A percentile compares a stretch with the other conserved stretches of the same genome.
These are phyloP conservation scores for Papiliotrema fonsecae DNA, from an alignment of 1,284 basidiomycete genomes.

Conservation along the genomic window DNA sequence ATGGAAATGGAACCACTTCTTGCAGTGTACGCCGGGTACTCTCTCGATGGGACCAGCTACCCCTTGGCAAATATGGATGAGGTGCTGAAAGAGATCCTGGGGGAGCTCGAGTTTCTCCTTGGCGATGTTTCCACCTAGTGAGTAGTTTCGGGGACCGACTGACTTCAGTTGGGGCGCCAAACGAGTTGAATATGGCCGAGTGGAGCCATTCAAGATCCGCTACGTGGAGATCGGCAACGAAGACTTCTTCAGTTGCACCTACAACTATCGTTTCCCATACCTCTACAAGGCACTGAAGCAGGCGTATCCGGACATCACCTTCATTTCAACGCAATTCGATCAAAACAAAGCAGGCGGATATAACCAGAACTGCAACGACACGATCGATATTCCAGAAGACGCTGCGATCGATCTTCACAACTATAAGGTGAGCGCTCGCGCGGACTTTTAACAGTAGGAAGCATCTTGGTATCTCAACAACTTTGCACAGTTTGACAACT, in stretches of 20 bases:
- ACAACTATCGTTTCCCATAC: conserved; percentile 4
- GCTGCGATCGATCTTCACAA: not conserved
- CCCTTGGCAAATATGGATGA: conserved; percentile 5
- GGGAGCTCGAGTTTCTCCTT: conserved; percentile 4
- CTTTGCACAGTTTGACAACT: conserved; percentile 7
- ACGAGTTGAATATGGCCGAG: conserved; percentile 1
- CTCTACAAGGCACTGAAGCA: conserved; percentile 5
- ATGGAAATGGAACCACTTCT: conserved; percentile 10
- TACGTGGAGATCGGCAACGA: conserved; percentile 9
- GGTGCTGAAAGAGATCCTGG: conserved; percentile 5
- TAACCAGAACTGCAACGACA: not conserved
- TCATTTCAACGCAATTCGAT: conserved; percentile 3
- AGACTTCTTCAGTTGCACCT: conserved; percentile 6
- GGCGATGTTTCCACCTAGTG: conserved; percentile 4
- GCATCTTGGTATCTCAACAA: conserved; percentile 3
- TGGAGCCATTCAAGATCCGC: conserved; percentile 3
- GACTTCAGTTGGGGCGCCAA: conserved; percentile 3
- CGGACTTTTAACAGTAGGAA: too few relatives aligned
- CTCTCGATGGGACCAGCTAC: conserved; percentile 6
- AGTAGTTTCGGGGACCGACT: not conserved
- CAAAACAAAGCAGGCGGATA: conserved; percentile 2
- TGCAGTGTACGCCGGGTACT: conserved; percentile 6
- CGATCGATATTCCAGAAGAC: not conserved
- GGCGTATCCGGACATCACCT: conserved; percentile 7
- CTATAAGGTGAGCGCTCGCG: too few relatives aligned